Percentiles rank a stretch among this genome's conserved stretches.
These are phyloP conservation scores for Geoglossum glabrum DNA, from an alignment of 495 filamentous ascomycete genomes.

Conservation along the genomic window DNA sequence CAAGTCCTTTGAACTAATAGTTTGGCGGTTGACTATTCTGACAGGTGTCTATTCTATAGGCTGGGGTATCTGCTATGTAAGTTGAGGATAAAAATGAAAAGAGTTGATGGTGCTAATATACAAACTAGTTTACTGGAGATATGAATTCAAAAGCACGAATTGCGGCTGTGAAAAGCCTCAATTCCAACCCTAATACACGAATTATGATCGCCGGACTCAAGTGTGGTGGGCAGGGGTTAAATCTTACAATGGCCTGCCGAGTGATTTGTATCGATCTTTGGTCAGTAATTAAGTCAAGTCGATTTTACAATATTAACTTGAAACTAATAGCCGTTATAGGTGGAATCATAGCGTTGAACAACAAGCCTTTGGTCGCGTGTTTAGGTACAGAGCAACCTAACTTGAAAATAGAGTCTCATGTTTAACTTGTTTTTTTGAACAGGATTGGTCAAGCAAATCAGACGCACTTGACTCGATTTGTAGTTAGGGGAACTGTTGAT, in stretches of 20 bases:
- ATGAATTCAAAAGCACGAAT: constrained; percentile 13
- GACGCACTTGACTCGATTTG: constrained; percentile 4
- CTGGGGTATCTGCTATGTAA: background rate
- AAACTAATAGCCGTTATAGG: background rate
- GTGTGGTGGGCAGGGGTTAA: constrained; percentile 16
- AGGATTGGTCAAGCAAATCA: constrained; percentile 6
- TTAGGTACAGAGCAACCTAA: background rate
- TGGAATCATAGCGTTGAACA: constrained; percentile 7
- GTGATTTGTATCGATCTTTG: constrained; percentile 6
- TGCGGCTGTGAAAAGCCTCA: constrained; percentile 15
- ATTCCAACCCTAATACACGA: constrained; percentile 8
- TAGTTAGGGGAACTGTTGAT: constrained; percentile 3
- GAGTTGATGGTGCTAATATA: background rate
- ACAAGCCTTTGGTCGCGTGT: constrained; percentile 6
- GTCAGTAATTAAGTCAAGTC: background rate
- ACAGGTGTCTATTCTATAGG: background rate
- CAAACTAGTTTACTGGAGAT: constrained; percentile 14
- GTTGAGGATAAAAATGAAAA: background rate
- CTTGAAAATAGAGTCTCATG: background rate
- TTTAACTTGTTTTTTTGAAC: background rate
- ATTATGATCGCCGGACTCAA: constrained; percentile 18
- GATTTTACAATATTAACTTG: background rate
- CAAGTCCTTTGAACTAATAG: background rate
- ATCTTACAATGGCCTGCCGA: constrained; percentile 19
- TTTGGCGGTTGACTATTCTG: background rate